Evolutionary conservation across 2,329 filamentous ascomycete species (phyloP), one percentile per base, ranked within the genome.

Genomic region (Diplodia seriata): DNA sequence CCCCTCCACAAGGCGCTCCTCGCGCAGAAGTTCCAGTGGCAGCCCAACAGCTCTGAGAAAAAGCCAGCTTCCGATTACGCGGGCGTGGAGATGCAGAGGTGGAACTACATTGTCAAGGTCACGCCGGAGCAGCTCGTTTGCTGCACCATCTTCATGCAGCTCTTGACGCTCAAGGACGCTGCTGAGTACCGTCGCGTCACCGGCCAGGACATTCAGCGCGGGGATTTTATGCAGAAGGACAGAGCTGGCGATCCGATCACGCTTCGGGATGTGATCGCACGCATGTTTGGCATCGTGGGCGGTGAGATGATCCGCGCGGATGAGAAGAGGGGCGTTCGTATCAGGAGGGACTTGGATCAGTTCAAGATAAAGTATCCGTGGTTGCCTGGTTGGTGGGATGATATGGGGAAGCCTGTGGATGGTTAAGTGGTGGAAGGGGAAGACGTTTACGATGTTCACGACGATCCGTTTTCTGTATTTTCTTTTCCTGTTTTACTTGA

Each of bases 71-170:
- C 67, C 4, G 47, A 49, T 18, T 66, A 71, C 56, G 66, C 50
- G 26, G 40, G 51, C 23, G 38, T 63, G 4, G 33, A 54, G n/a
- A 63, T 68, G 50, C 49, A 40, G 29, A 49, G 49, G 14, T 56
- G 78, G 78, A 77, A 78, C 20, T 80, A 80, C 69, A 72, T 69
- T 2, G 73, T 77, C 56, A 70, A 69, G 12, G 73, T 80, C 68
- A 76, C 70, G 2, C 73, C 76, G 18, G 70, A 72, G 38, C 71
- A 77, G 8, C 68, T 80, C 15, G 75, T 78, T 9, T 54, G 80
- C 18, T 76, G 73, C 56, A 75, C 57, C 33, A 54, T 64, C 49
- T 68, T 68, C 51, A 63, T 68, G 66, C 57, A 62, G 57, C 66
- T 63, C 33, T 29, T 68, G 12, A 63, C 57, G 14, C 57, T 68